A percentile compares a stretch with the other conserved stretches of the same genome.
phyloP scores from a whole-genome alignment of 2,329 filamentous ascomycete genomes.

The Torrubiellomyces zombiae region DNA sequence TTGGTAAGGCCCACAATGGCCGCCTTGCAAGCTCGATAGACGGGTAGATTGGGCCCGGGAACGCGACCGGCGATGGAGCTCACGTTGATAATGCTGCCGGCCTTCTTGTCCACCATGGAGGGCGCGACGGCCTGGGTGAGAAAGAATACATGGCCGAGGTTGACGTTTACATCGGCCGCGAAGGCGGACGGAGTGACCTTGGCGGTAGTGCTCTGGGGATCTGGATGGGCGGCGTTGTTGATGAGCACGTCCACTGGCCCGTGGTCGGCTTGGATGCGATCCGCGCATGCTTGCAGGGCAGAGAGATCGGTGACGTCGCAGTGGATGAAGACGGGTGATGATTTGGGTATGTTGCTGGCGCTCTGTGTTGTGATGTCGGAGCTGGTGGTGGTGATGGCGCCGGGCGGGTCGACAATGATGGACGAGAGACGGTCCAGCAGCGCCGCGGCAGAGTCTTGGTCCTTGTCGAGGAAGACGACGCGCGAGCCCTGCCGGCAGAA shows the following conservation, averaged over 20 bases:
- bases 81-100: constrained; percentile 38
- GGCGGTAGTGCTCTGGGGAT: constrained; percentile 10
- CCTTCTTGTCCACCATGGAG: constrained; percentile 27
- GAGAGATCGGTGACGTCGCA: constrained; percentile 25
- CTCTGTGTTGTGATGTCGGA: no score
- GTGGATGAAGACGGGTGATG: constrained; percentile 22
- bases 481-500: constrained; percentile 26
- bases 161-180: constrained; percentile 25
- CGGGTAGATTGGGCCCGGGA: constrained; percentile 24
- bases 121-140: constrained; percentile 55
- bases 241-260: constrained; percentile 54
- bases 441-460: constrained; percentile 12
- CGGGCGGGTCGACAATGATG: no score
- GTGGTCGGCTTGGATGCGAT: constrained; percentile 12
- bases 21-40: constrained; percentile 35
- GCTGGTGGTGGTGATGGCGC: constrained; percentile 6
- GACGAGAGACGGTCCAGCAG: constrained; percentile 12
- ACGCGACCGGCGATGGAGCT: constrained; percentile 31
- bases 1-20: constrained; percentile 38
- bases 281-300: constrained; percentile 15
- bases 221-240: constrained; percentile 55
- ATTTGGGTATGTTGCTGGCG: no score
- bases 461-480: constrained; percentile 27
- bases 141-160: constrained; percentile 36
- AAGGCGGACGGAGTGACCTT: constrained; percentile 23